Conservation (phyloP, 1,284 basidiomycete species). For the Lentinula novae-zelandiae region DNA sequence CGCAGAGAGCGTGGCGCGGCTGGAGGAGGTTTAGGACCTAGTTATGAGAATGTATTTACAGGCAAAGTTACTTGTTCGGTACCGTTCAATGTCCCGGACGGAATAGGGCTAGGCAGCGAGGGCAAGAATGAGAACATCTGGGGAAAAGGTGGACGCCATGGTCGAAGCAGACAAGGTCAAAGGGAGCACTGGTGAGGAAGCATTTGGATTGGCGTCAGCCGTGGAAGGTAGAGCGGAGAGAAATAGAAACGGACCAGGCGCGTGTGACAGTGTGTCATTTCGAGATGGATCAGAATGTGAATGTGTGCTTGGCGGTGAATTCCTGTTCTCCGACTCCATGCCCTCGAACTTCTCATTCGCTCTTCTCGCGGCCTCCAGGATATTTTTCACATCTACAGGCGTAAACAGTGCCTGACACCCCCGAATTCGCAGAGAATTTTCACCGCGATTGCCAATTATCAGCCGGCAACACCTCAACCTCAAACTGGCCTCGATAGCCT, state of each 20-base stretch:
- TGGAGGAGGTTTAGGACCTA: slow-evolving; percentile 26
- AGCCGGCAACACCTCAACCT: slow-evolving; percentile 2
- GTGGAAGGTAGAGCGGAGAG: too few relatives aligned
- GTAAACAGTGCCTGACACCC: slow-evolving; percentile 84
- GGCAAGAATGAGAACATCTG: too few relatives aligned
- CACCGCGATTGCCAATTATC: slow-evolving; percentile 65
- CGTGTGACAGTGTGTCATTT: too few relatives aligned
- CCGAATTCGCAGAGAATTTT: slow-evolving; percentile 81
- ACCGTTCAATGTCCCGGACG: slow-evolving; percentile 84
- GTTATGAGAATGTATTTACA: slow-evolving; percentile 71
- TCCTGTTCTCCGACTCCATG: slow-evolving; percentile 26
- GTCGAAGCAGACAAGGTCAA: too few relatives aligned
- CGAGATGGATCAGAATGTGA: too few relatives aligned
- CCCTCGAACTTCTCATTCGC: slow-evolving; percentile 30
- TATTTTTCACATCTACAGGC: slow-evolving; percentile 62
- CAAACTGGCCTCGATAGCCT: too few relatives aligned
- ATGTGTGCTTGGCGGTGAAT: too few relatives aligned
- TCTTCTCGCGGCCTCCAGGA: slow-evolving; percentile 36
- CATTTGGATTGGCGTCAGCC: too few relatives aligned
- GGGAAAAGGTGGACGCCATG: too few relatives aligned
- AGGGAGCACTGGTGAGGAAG: too few relatives aligned
- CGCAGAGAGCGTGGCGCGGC: slow-evolving; percentile 11
- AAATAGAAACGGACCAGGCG: too few relatives aligned
- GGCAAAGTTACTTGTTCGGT: slow-evolving; percentile 92
- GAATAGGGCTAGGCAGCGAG: slow-evolving; percentile 48